A percentile compares a stretch with the other conserved stretches of the same genome.
Conservation (phyloP, 495 filamentous ascomycete species). For the Friedmanniomyces simplex region DNA sequence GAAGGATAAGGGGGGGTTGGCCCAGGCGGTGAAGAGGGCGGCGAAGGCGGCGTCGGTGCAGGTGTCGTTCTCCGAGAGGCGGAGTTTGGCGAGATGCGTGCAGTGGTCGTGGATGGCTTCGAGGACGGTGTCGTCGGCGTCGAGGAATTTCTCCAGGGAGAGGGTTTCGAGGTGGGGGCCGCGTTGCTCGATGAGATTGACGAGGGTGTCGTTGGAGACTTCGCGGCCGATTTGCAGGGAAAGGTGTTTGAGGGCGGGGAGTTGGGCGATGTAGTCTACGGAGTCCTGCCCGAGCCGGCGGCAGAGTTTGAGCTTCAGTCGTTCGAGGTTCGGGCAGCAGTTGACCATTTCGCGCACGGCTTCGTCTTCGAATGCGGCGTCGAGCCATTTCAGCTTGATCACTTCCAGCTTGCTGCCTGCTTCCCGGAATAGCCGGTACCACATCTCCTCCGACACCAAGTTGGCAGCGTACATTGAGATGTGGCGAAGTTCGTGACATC, state of each 20-base stretch:
- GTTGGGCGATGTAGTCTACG: conserved; percentile 42
- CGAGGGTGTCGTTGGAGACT: conserved; percentile 45
- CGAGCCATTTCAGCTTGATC: conserved; percentile 56
- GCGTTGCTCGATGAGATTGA: conserved; percentile 47
- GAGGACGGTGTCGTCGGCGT: conserved; percentile 33
- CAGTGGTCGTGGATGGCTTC: conserved; percentile 57
- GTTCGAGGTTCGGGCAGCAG: conserved; percentile 52
- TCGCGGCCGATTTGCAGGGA: conserved; percentile 52
- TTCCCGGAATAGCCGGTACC: conserved; percentile 52
- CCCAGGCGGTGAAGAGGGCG: conserved; percentile 63
- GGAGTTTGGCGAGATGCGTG: conserved; percentile 57
- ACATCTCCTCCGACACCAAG: conserved; percentile 59
- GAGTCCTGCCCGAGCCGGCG: conserved; percentile 39
- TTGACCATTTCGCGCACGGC: conserved; percentile 45
- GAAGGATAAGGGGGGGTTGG: conserved; percentile 55
- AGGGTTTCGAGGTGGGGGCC: conserved; percentile 59
- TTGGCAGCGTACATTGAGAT: conserved; percentile 68
- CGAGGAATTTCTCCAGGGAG: conserved; percentile 48
- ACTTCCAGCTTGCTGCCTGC: conserved; percentile 53
- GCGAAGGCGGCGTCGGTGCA: conserved; percentile 62
- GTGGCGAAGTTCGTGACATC: conserved; percentile 49
- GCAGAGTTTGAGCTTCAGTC: conserved; percentile 62
- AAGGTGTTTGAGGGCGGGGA: conserved; percentile 57
- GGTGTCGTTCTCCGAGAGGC: conserved; percentile 62
- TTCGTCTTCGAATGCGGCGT: conserved; percentile 64